Conservation (phyloP, 2,329 filamentous ascomycete genomes). For the Xylogone sp. region DNA sequence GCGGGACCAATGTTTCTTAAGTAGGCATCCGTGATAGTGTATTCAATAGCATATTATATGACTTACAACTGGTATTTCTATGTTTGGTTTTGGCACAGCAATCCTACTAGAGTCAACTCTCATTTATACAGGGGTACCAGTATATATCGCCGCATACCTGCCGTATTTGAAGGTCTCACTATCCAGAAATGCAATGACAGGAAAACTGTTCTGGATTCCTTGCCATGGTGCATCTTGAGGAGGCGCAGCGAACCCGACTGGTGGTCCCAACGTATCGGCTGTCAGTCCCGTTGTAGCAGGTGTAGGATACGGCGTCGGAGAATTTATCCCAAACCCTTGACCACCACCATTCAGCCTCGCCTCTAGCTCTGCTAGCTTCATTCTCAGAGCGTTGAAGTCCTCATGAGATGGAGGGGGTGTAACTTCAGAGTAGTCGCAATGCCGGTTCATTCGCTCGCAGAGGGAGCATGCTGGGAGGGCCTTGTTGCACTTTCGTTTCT, state of each 20-base stretch:
- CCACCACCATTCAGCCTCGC: slow-evolving; percentile 26
- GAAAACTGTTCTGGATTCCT: slow-evolving; percentile 32
- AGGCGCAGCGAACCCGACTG: slow-evolving; percentile 15
- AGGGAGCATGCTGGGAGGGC: slow-evolving; percentile 42
- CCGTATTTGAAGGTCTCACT: slow-evolving; percentile 34
- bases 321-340: slow-evolving; percentile 7
- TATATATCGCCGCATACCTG: slow-evolving; percentile 13
- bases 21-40: background rate
- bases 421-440: slow-evolving; percentile 38
- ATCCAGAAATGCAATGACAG: slow-evolving; percentile 41
- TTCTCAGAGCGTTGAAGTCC: slow-evolving; percentile 35
- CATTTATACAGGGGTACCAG: background rate
- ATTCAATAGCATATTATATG: background rate
- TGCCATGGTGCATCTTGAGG: slow-evolving; percentile 22
- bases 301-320: slow-evolving; percentile 20
- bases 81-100: slow-evolving; percentile 32
- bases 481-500: slow-evolving; percentile 52
- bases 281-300: slow-evolving; percentile 6
- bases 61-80: slow-evolving; percentile 36
- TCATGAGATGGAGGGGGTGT: slow-evolving; percentile 33
- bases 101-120: slow-evolving; percentile 21
- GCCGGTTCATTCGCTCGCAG: slow-evolving; percentile 38
- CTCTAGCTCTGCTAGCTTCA: slow-evolving; percentile 36
- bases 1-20: too few relatives aligned
- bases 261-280: slow-evolving; percentile 13